Conservation (phyloP, 768 basidiomycete genomes). For the Pleurotus eryngii region DNA sequence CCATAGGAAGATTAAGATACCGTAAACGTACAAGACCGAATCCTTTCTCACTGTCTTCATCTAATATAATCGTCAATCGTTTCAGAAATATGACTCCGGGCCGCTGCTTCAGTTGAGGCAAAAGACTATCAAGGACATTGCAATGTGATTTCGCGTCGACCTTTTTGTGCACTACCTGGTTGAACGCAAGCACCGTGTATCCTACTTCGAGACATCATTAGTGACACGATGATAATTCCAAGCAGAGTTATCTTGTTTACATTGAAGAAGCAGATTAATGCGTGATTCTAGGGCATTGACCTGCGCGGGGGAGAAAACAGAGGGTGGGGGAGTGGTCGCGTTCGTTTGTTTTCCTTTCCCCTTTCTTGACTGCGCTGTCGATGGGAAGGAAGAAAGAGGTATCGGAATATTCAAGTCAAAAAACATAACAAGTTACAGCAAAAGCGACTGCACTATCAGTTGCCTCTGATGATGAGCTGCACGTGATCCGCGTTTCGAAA, state of each 20-base stretch:
- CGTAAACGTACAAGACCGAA: slow-evolving; percentile 62
- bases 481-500: too few relatives aligned
- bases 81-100: slow-evolving; percentile 65
- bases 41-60: slow-evolving; percentile 84
- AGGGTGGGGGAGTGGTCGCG: slow-evolving; percentile 18
- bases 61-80: slow-evolving; percentile 74
- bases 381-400: slow-evolving; percentile 23
- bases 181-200: slow-evolving; percentile 78
- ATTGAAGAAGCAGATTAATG: slow-evolving; percentile 68
- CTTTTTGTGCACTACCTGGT: slow-evolving; percentile 66
- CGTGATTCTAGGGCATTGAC: slow-evolving; percentile 56
- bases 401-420: slow-evolving; percentile 69
- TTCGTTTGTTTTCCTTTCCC: slow-evolving; percentile 53
- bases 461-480: too few relatives aligned
- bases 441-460: too few relatives aligned
- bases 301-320: slow-evolving; percentile 52
- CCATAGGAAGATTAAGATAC: too few relatives aligned
- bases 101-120: slow-evolving; percentile 58
- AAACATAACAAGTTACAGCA: slow-evolving; percentile 37
- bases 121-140: slow-evolving; percentile 57
- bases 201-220: slow-evolving; percentile 54
- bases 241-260: slow-evolving; percentile 38
- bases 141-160: slow-evolving; percentile 70
- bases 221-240: slow-evolving; percentile 9
- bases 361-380: slow-evolving; percentile 44